Evolutionary conservation across 257 asterid species (phyloP).

Genomic region (Primulina tabacum): DNA sequence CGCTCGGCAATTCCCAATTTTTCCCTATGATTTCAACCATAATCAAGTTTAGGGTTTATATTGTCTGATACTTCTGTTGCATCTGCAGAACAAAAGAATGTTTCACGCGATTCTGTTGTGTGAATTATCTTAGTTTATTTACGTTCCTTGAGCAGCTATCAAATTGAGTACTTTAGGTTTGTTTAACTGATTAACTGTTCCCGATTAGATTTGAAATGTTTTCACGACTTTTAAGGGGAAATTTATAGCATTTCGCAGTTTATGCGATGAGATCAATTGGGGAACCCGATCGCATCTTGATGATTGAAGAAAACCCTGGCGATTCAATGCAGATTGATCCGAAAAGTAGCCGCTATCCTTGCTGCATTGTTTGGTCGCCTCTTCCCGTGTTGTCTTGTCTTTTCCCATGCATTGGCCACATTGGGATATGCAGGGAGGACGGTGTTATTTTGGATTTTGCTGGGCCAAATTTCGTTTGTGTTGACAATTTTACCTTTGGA

Average conservation of each 20-base stretch:
- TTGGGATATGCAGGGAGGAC: conserved; percentile 86
- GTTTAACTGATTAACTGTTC: not conserved
- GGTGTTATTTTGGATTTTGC: conserved; percentile 94
- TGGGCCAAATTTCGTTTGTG: conserved; percentile 84
- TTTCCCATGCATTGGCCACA: conserved; percentile 79
- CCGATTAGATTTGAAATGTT: not conserved
- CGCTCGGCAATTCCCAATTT: not conserved
- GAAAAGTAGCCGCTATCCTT: conserved; percentile 63
- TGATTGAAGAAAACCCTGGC: conserved; percentile 41
- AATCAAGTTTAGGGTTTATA: not conserved
- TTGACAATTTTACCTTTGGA: conserved; percentile 85
- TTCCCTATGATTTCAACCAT: too few relatives aligned
- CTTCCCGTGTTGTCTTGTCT: conserved; percentile 90
- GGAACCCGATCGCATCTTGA: conserved; percentile 47
- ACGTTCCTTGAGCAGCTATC: too few relatives aligned
- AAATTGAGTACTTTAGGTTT: too few relatives aligned
- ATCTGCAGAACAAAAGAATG: not conserved
- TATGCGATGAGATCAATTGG: conserved; percentile 51
- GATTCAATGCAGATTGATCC: conserved; percentile 50
- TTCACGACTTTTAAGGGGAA: not conserved
- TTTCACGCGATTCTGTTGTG: not conserved
- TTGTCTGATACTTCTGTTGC: not conserved
- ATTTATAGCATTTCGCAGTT: conserved; percentile 22
- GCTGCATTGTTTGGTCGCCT: conserved; percentile 95
- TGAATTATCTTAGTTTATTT: not conserved